Evolutionary conservation across 768 basidiomycete genomes (phyloP), one percentile per base, ranked within the genome.

Genomic region (Tricholoma flavovirens): DNA sequence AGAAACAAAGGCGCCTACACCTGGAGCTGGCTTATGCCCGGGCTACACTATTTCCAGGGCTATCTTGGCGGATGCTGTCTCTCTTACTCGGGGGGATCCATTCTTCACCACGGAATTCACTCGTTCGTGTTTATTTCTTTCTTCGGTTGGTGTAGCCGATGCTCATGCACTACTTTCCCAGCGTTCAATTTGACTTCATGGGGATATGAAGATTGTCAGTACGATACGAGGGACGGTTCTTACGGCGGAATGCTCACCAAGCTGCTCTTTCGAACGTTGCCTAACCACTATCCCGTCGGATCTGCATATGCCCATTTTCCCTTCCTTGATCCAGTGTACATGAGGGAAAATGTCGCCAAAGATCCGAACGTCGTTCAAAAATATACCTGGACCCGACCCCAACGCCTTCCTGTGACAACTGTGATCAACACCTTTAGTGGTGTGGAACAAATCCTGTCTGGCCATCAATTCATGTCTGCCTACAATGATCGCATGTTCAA

Each of bases 41-140:
- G 88, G 89, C 24, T 91, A 84, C 71, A 92, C 91, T 4, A 86
- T 90, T 60, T 89, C 89, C 6, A 78, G 91, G 43, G 87, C 89
- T n/a, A 93, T 94, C 59, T 75, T 94, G 12, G 77, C 84, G 10
- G 89, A 91, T 65, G 90, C 89, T 1, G 84, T 91, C 33, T 83
- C 78, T 59, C 74, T 93, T 56, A 82, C 80, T 29, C 82, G 90
- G 30, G 90, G 91, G 6, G 91, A 93, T 66, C 81, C 87, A 5
- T 92, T 88, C 73, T 70, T 89, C 60, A 91, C 90, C 0, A 76
- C 78, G 8, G 88, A 91, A 42, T 84, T 83, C 63, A 92, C 88
- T 7, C 88, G 88, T 88, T 60, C 19, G 87, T 73, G 5, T 36
- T 22, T 26, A 38, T 5, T 10, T 17, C 8, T 5, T 10, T 17